Evolutionary conservation across 2,329 filamentous ascomycete genomes (phyloP).

Genomic region (Colletotrichum liriopes): DNA sequence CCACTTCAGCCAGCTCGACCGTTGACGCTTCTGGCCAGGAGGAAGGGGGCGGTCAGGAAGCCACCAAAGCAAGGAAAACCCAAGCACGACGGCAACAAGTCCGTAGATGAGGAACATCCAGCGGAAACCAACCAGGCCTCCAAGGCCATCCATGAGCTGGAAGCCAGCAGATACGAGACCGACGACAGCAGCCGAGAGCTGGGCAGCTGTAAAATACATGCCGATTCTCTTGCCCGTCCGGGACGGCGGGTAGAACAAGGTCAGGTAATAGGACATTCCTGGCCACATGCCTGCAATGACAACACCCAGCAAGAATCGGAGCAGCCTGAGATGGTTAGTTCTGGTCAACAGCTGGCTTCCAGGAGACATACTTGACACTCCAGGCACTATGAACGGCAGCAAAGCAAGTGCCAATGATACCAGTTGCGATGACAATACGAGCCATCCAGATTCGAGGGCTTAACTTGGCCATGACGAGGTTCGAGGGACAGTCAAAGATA

Average conservation of each 20-base stretch:
- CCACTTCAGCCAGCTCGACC: constrained; percentile 71
- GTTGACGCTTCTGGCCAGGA: constrained; percentile 74
- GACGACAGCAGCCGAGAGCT: constrained; percentile 90
- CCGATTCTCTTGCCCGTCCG: constrained; percentile 91
- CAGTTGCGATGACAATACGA: constrained; percentile 89
- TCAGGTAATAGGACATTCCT: constrained; percentile 93
- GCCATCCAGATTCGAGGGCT: constrained; percentile 94
- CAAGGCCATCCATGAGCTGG: constrained; percentile 87
- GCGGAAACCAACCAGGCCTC: constrained; percentile 85
- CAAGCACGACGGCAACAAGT: constrained; percentile 80
- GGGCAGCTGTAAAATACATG: constrained; percentile 89
- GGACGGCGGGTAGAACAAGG: constrained; percentile 91
- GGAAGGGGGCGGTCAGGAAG: constrained; percentile 85
- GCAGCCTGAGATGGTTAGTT: constrained; percentile 63
- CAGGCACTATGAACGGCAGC: constrained; percentile 85
- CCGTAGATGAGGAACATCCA: constrained; percentile 97
- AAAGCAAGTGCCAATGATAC: constrained; percentile 87
- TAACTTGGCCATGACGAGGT: constrained; percentile 88
- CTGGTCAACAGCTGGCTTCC: constrained; percentile 37
- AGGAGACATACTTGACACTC: constrained; percentile 79
- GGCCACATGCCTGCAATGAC: constrained; percentile 97
- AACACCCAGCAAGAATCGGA: constrained; percentile 87
- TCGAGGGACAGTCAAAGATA: constrained; percentile 89
- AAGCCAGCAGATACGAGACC: constrained; percentile 93
- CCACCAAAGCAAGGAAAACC: constrained; percentile 87